Base-by-base conservation (phyloP, 2,329 filamentous ascomycete species). In the Curvularia verruculosa region DNA sequence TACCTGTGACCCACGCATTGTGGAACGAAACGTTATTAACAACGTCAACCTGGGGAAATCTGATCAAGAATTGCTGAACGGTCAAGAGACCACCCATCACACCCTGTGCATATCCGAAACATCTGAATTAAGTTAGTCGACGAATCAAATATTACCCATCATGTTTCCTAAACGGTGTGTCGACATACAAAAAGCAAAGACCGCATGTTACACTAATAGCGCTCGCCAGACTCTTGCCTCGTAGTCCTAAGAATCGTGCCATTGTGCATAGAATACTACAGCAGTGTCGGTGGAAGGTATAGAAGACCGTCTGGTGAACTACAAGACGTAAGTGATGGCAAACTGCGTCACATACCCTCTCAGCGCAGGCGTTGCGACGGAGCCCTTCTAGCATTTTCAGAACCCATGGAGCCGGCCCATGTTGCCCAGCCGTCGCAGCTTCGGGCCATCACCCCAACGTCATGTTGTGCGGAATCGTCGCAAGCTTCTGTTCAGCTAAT, bases 71-170 rank as follows among this genome's bases (percentile, higher is more conserved):
- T 15, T 81, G 79, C 23, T 83, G 78, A 68, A 92, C 83, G 7
- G 89, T 91, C 60, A 94, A 79, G 60, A 94, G 86, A 41, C 72
- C 72, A 21, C 72, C 89, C 82, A 90, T 90, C 9, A 91, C 88
- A 70, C 89, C 89, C 59, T 80, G 72, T 65, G 91, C 89, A 86
- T 84, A 85, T 39, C 84, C 84, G 63, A 85, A 82, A 28, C 81
- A 77, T 40, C 75, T 80, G 52, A 49, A 13, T 39, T 10, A 15
- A 31, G 48, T 71, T 54, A 70, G 59, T 46, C 31, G 10, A 34
- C 46, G 45, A 44, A 41, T 23, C 28, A 49, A n/a, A 18, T 47
- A 36, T 3, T 37, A 29, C 34, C 39, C 40, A 26, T 13, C 19
- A 21, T 18, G 43, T 34, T 26, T 19, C 34, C 29, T 13, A 15